Conservation (phyloP, 225 moss, liverwort and hornwort species). For the Neckera pumila region DNA sequence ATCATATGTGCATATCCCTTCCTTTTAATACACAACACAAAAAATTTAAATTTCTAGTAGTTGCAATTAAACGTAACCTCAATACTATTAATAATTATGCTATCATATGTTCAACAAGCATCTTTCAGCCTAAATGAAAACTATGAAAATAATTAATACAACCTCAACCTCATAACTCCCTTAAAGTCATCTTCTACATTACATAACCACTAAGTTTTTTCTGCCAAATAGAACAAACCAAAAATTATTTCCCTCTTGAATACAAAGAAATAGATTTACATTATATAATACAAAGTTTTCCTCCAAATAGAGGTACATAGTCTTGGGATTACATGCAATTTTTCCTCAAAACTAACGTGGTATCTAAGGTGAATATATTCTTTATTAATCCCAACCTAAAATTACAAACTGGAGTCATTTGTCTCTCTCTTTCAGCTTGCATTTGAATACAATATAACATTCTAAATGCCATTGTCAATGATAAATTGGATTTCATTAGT, state of each 20-base stretch:
- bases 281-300: not conserved
- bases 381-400: not conserved
- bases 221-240: rapidly evolving
- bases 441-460: not conserved
- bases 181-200: not conserved
- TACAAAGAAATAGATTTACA: not conserved
- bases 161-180: rapidly evolving
- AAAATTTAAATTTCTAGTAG: not conserved
- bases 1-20: not conserved
- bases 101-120: not conserved
- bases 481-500: not conserved
- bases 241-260: not conserved
- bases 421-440: not conserved
- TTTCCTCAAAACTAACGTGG: rapidly evolving
- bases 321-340: not conserved
- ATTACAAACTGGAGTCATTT: not conserved
- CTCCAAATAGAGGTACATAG: not conserved
- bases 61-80: not conserved
- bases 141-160: not conserved
- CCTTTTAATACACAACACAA: too few species aligned
- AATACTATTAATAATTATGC: not conserved
- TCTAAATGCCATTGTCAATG: not conserved
- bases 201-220: not conserved
- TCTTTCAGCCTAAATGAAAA: not conserved
- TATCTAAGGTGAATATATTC: rapidly evolving